These are phyloP conservation scores for Trichodelitschia bisporula DNA, from an alignment of 495 filamentous ascomycete genomes.

Conservation along the genomic window DNA sequence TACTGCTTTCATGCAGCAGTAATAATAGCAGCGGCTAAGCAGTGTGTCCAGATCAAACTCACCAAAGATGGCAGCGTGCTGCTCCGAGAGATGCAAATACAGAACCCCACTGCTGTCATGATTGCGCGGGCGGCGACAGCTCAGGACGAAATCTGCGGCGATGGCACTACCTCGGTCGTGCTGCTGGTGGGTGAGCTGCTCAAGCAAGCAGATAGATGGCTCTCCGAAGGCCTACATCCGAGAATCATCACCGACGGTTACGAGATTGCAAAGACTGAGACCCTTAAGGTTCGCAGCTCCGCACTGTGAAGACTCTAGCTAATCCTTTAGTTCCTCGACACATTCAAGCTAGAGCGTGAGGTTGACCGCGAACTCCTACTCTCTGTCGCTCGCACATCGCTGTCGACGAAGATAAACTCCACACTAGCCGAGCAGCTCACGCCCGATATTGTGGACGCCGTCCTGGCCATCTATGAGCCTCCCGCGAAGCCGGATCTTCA, in stretches of 20 bases:
- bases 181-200: conserved; percentile 86
- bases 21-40: conserved; percentile 1
- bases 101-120: conserved; percentile 89
- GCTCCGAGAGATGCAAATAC: conserved; percentile 83
- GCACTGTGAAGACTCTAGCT: background rate
- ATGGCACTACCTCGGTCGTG: conserved; percentile 93
- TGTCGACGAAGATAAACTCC: conserved; percentile 79
- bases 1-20: background rate
- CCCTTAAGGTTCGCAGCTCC: conserved; percentile 41
- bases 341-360: conserved; percentile 67
- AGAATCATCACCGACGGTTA: conserved; percentile 94
- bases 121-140: conserved; percentile 94
- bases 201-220: conserved; percentile 91
- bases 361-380: conserved; percentile 86
- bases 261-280: conserved; percentile 83
- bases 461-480: conserved; percentile 73
- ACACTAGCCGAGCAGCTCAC: conserved; percentile 78
- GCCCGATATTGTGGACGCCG: conserved; percentile 83
- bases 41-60: conserved; percentile 60
- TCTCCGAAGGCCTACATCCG: conserved; percentile 83
- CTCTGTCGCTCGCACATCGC: conserved; percentile 79
- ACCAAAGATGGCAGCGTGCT: conserved; percentile 97
- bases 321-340: conserved; percentile 53
- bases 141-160: conserved; percentile 94
- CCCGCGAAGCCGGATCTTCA: conserved; percentile 88